phyloP scores from a whole-genome alignment of 176 grass and related monocot genomes.

The Tuctoria greenei region DNA sequence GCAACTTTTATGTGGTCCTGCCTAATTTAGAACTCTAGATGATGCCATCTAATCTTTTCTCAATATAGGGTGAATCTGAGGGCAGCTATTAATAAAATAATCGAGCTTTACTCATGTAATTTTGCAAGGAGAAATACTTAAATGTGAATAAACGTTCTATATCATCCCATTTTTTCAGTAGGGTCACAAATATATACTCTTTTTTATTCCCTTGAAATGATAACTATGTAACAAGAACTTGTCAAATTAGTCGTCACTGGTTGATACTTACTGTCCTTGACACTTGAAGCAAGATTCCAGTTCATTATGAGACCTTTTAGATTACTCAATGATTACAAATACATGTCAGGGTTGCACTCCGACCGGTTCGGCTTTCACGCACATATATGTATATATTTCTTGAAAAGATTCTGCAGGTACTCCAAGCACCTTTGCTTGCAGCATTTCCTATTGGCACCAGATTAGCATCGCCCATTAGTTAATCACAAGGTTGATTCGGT shows the following conservation, averaged over 20 bases:
- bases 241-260: background rate
- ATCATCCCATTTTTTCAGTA: background rate
- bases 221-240: background rate
- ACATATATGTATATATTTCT: background rate
- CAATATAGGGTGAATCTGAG: background rate
- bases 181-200: background rate
- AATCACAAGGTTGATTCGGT: conserved; percentile 34
- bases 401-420: conserved; percentile 49
- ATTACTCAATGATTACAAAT: conserved; percentile 11
- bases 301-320: background rate
- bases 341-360: background rate
- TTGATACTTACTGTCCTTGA: background rate
- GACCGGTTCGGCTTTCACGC: conserved; percentile 2
- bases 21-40: background rate
- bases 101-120: background rate
- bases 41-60: background rate
- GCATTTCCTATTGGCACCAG: conserved; percentile 39
- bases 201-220: background rate
- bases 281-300: conserved; percentile 10
- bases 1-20: conserved; percentile 18
- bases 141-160: background rate
- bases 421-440: conserved; percentile 27
- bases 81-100: background rate
- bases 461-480: conserved; percentile 32
- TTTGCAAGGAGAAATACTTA: background rate